Percentiles rank a stretch among this genome's conserved stretches.
These are phyloP conservation scores for Suillus discolor DNA, from an alignment of 768 basidiomycete species.

Conservation along the genomic window DNA sequence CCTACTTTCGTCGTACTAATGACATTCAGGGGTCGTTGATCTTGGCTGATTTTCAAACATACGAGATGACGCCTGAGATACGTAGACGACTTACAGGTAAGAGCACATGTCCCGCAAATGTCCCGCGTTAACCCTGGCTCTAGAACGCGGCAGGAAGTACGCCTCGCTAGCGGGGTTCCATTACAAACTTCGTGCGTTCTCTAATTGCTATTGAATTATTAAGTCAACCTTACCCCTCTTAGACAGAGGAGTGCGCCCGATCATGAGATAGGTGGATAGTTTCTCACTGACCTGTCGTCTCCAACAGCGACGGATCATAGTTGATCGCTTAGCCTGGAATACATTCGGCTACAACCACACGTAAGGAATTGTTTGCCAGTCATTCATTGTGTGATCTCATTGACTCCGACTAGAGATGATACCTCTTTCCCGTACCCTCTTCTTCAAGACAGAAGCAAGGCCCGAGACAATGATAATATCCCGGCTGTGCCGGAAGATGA, in stretches of 20 bases:
- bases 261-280: not conserved
- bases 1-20: not conserved
- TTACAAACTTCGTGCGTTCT: slow-evolving; percentile 6
- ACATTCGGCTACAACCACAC: not conserved
- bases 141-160: slow-evolving; percentile 10
- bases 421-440: not conserved
- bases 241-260: slow-evolving; percentile 5
- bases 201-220: not conserved
- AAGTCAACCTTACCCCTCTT: not conserved
- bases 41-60: slow-evolving; percentile 4
- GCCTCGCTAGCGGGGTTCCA: slow-evolving; percentile 6
- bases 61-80: slow-evolving; percentile 7
- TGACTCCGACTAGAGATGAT: not conserved
- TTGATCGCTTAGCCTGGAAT: slow-evolving; percentile 8
- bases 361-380: not conserved
- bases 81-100: not conserved
- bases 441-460: not conserved
- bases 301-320: slow-evolving; percentile 6
- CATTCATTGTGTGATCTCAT: not conserved
- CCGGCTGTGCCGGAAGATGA: not conserved
- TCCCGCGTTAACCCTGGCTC: not conserved
- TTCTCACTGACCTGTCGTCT: not conserved
- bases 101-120: not conserved
- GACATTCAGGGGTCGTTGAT: slow-evolving; percentile 4
- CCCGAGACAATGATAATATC: not conserved